Conservation (phyloP, 257 asterid genomes). For the Solanum virginianum region DNA sequence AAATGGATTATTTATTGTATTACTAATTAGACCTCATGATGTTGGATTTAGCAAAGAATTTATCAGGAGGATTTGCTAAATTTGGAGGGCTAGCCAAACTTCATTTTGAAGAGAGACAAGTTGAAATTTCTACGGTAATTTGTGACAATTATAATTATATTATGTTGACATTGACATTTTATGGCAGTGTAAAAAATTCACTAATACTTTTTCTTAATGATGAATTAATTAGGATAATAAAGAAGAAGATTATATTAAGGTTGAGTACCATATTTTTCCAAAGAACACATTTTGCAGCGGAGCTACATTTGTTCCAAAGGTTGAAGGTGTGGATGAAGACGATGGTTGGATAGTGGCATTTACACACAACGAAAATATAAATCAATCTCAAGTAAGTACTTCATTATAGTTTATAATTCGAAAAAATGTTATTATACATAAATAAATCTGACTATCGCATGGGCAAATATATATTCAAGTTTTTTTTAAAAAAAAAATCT, state of each 20-base stretch:
- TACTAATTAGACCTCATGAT: not conserved
- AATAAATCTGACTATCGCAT: too few species aligned
- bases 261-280: conserved; percentile 13
- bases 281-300: conserved; percentile 13
- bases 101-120: not conserved
- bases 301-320: conserved; percentile 11
- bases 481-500: too few species aligned
- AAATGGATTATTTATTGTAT: too few species aligned
- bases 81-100: not conserved
- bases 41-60: not conserved
- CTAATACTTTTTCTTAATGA: not conserved
- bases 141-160: not conserved
- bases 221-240: not conserved
- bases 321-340: conserved; percentile 6
- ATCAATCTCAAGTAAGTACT: conserved; percentile 8
- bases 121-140: not conserved
- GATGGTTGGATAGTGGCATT: conserved; percentile 24
- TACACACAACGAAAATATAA: conserved; percentile 8
- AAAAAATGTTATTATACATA: too few species aligned
- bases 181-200: not conserved
- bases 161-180: not conserved
- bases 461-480: too few species aligned
- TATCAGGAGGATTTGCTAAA: not conserved
- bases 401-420: too few species aligned
- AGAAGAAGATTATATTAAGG: not conserved